phyloP scores from a whole-genome alignment of 116 monocot species.

The Zostera marina region DNA sequence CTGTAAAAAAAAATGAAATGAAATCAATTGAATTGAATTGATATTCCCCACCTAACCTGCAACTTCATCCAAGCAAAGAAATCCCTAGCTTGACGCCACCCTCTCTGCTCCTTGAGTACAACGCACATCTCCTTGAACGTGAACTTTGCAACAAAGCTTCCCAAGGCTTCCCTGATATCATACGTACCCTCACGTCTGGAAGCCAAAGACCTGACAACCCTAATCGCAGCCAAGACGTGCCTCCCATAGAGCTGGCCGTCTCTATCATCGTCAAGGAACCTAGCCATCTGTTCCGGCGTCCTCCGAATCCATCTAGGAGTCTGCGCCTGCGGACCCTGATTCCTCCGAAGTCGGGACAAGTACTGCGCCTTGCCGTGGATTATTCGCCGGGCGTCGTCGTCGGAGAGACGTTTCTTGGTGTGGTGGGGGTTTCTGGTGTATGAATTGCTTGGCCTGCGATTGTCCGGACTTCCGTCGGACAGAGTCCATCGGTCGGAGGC shows the following conservation, averaged over 20 bases:
- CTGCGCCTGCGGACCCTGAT: constrained; percentile 63
- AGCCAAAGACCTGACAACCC: constrained; percentile 37
- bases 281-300: constrained; percentile 84
- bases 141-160: constrained; percentile 56
- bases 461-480: constrained; percentile 28
- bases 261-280: constrained; percentile 46
- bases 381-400: constrained; percentile 78
- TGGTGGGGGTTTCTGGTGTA: constrained; percentile 8
- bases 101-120: constrained; percentile 67
- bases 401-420: constrained; percentile 46
- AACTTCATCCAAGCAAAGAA: constrained; percentile 97
- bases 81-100: constrained; percentile 77
- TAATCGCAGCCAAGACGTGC: constrained; percentile 65
- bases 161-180: constrained; percentile 67
- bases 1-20: constrained; percentile 8
- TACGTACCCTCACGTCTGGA: constrained; percentile 29
- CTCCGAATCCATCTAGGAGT: constrained; percentile 78
- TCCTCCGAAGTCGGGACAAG: constrained; percentile 60
- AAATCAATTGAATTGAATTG: too few relatives aligned
- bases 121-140: constrained; percentile 88
- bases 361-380: constrained; percentile 47
- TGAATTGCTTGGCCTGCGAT: background rate
- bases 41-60: constrained; percentile 35
- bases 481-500: constrained; percentile 9
- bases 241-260: constrained; percentile 47